Percentiles rank a stretch among this genome's conserved stretches.
These are phyloP conservation scores for Rubia peregrina DNA, from an alignment of 305 asterid genomes.

Conservation along the genomic window DNA sequence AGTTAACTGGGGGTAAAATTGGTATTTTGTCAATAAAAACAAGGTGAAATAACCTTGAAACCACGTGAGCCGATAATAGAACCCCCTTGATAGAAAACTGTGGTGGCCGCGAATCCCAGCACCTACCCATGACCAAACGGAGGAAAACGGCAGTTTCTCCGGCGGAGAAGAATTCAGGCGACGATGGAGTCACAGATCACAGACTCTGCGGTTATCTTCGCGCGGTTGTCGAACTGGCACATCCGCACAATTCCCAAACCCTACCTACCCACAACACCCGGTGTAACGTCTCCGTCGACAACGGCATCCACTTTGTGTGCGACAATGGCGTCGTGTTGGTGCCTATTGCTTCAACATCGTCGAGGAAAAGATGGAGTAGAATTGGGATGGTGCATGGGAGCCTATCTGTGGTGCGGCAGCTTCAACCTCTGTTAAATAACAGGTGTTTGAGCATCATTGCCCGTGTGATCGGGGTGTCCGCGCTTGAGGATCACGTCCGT, in stretches of 20 bases:
- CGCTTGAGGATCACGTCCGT: slow-evolving; percentile 36
- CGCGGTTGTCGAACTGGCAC: slow-evolving; percentile 34
- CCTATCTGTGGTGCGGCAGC: slow-evolving; percentile 62
- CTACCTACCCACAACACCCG: slow-evolving; percentile 34
- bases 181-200: slow-evolving; percentile 33
- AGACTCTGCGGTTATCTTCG: slow-evolving; percentile 75
- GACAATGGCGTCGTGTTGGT: slow-evolving; percentile 36
- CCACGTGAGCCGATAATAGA: neutral
- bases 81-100: neutral
- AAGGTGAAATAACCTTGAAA: neutral
- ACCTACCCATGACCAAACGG: neutral
- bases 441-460: slow-evolving; percentile 60
- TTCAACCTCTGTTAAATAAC: slow-evolving; percentile 45
- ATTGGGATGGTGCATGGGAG: slow-evolving; percentile 79
- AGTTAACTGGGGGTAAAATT: neutral
- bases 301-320: slow-evolving; percentile 31
- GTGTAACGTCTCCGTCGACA: slow-evolving; percentile 40
- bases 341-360: slow-evolving; percentile 31
- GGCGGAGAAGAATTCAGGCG: slow-evolving; percentile 12
- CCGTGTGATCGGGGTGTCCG: slow-evolving; percentile 34
- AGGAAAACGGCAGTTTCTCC: neutral
- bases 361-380: slow-evolving; percentile 45
- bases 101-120: neutral
- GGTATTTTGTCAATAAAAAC: neutral
- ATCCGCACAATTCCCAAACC: slow-evolving; percentile 17